These are phyloP conservation scores for Corynascus novoguineensis DNA, from an alignment of 495 filamentous ascomycete genomes.

Conservation along the genomic window DNA sequence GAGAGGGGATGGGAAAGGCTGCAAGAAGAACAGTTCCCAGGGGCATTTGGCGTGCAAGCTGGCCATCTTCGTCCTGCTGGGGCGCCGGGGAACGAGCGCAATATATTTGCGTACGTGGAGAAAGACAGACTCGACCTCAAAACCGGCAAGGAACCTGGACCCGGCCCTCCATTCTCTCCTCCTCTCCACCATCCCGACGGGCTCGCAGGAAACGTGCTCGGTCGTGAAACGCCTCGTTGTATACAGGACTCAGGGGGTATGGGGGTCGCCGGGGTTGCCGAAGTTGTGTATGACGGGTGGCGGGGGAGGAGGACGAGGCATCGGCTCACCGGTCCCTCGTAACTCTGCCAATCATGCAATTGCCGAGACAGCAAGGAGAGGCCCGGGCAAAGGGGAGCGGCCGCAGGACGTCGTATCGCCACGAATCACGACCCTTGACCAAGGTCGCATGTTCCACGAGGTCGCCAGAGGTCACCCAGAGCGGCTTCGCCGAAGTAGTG, in stretches of 20 bases:
- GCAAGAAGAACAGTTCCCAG: conserved; percentile 2
- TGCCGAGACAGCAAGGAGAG: conserved; percentile 16
- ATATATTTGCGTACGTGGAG: not conserved
- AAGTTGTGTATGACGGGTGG: not conserved
- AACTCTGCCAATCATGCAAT: conserved; percentile 20
- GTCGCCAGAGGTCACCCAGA: not conserved
- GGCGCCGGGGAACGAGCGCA: not conserved
- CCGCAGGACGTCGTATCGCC: conserved; percentile 2
- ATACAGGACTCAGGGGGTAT: not conserved
- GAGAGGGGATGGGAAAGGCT: conserved; percentile 11
- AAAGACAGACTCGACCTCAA: not conserved
- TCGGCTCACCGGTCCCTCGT: conserved; percentile 17
- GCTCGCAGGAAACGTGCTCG: conserved; percentile 7
- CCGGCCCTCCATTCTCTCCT: conserved; percentile 1
- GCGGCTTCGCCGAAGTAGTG: conserved; percentile 3
- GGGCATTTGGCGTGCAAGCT: conserved; percentile 7
- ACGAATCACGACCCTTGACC: conserved; percentile 1
- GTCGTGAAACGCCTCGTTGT: conserved; percentile 5
- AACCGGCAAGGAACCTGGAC: conserved; percentile 13
- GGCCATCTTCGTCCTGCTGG: not conserved
- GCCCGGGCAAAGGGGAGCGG: not conserved
- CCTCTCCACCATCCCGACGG: not conserved
- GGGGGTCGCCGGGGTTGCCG: not conserved
- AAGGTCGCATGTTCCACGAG: not conserved
- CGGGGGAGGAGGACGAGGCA: conserved; percentile 6